A percentile compares a stretch with the other conserved stretches of the same genome.
phyloP scores from a whole-genome alignment of 2,329 filamentous ascomycete genomes.

The Ascochyta rabiei region DNA sequence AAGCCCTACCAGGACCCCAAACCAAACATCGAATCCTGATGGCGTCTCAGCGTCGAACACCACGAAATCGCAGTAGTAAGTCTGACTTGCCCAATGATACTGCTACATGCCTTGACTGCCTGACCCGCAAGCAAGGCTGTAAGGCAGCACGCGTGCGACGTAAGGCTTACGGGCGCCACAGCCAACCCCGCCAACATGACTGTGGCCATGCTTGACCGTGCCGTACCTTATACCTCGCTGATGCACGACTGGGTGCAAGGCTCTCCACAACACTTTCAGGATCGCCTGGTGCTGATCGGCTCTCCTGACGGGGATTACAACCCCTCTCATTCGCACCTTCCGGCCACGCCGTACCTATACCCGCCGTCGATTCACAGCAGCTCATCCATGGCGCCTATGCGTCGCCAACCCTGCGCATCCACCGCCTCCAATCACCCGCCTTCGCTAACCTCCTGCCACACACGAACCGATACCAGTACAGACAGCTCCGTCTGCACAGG shows the following conservation, averaged over 20 bases:
- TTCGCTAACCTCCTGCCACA: constrained; percentile 32
- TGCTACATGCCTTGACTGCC: neutral
- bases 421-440: constrained; percentile 22
- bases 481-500: constrained; percentile 37
- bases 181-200: constrained; percentile 3
- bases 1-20: neutral
- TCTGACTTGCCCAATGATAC: neutral
- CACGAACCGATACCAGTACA: constrained; percentile 31
- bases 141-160: constrained; percentile 2
- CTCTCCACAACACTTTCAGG: neutral
- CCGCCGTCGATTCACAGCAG: neutral
- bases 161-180: constrained; percentile 8
- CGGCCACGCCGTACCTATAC: neutral
- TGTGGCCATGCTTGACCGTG: neutral
- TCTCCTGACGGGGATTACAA: neutral
- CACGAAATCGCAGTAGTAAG: neutral
- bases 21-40: neutral
- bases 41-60: neutral
- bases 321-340: neutral
- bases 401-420: constrained; percentile 31
- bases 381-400: neutral
- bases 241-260: neutral
- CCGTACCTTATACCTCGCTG: neutral
- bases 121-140: neutral
- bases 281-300: neutral